Evolutionary conservation across 371 early-diverging fungal species (phyloP).

Genomic region (Dichotomocladium elegans): DNA sequence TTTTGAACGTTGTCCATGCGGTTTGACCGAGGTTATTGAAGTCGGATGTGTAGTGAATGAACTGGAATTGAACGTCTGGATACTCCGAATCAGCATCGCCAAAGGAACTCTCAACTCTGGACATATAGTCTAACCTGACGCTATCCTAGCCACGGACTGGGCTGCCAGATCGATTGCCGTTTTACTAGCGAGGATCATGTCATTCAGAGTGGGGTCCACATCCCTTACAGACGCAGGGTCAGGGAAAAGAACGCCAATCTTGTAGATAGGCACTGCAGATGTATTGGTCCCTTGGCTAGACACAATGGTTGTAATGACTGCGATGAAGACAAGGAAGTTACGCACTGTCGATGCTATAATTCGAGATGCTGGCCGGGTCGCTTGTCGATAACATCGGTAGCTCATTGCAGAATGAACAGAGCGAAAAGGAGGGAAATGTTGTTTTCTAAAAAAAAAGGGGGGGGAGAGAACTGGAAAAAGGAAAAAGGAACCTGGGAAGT

Average conservation of each 20-base stretch:
- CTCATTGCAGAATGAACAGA: too few relatives aligned
- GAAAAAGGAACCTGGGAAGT: too few relatives aligned
- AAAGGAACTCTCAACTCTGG: not conserved
- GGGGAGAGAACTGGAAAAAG: too few relatives aligned
- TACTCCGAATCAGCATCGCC: too few relatives aligned
- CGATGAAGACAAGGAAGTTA: too few relatives aligned
- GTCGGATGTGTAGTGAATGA: constrained; percentile 27
- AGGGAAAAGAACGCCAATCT: constrained; percentile 33
- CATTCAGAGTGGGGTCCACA: constrained; percentile 19
- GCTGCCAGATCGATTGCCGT: constrained; percentile 26
- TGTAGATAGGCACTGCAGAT: constrained; percentile 16
- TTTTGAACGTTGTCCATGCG: constrained; percentile 23
- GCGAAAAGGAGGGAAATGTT: too few relatives aligned
- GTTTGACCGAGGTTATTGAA: constrained; percentile 20
- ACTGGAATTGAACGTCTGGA: constrained; percentile 28
- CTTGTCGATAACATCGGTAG: too few relatives aligned
- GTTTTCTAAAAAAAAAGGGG: too few relatives aligned
- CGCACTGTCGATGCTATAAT: too few relatives aligned
- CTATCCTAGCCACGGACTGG: constrained; percentile 8
- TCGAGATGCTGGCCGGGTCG: too few relatives aligned
- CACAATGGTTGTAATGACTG: too few relatives aligned
- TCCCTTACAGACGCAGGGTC: constrained; percentile 13
- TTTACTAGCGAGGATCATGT: constrained; percentile 36
- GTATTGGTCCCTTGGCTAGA: constrained; percentile 1
- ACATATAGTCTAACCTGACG: constrained; percentile 26